A percentile compares a stretch with the other conserved stretches of the same genome.
These are phyloP conservation scores for Boletus bicolor DNA, from an alignment of 768 basidiomycete species.

Conservation along the genomic window DNA sequence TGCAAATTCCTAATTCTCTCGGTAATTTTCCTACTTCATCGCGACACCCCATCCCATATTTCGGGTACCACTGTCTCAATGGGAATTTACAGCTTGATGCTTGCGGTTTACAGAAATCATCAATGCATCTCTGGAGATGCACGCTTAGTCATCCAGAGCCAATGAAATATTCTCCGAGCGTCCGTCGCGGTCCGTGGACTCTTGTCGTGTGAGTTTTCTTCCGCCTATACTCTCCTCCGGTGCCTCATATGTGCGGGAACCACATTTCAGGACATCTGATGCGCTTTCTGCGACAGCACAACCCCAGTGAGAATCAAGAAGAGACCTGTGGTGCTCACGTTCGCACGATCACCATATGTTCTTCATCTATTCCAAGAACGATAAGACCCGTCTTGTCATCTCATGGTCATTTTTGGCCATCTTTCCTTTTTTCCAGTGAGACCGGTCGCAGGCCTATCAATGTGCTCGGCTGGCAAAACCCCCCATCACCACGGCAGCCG, in stretches of 20 bases:
- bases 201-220: no score
- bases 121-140: no score
- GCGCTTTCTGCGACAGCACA: neutral
- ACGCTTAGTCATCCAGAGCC: no score
- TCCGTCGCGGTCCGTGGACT: no score
- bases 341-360: neutral
- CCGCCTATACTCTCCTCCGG: no score
- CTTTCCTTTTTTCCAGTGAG: neutral
- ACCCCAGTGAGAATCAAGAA: neutral
- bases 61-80: no score
- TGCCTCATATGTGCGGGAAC: neutral
- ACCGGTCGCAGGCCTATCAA: neutral
- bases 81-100: no score
- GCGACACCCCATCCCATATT: no score
- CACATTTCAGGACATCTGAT: neutral
- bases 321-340: neutral
- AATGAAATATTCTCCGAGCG: no score
- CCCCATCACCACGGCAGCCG: neutral
- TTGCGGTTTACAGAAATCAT: no score
- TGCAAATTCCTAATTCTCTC: no score
- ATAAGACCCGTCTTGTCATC: neutral
- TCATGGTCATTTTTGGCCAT: neutral
- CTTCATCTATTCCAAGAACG: slow-evolving; percentile 4
- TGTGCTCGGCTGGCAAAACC: neutral
- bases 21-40: no score